These are phyloP conservation scores for Yamadazyma sp. DNA, from an alignment of 805 yeast genomes.

Conservation along the genomic window DNA sequence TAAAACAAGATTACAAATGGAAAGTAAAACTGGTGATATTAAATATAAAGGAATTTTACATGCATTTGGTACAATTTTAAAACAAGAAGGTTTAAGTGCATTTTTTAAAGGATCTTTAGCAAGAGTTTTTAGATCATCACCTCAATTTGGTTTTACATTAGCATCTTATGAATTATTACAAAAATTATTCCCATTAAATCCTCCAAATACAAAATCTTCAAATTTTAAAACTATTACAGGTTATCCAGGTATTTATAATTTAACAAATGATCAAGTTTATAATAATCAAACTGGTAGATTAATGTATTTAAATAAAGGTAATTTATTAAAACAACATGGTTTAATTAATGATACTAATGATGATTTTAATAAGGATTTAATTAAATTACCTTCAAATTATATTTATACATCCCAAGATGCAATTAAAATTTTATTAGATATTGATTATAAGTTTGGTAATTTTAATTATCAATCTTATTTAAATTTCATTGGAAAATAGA, in stretches of 20 bases:
- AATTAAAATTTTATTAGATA: constrained; percentile 57
- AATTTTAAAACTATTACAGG: constrained; percentile 43
- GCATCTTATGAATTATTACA: constrained; percentile 96
- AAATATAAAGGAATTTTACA: constrained; percentile 74
- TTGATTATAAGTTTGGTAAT: constrained; percentile 58
- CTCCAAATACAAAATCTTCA: constrained; percentile 42
- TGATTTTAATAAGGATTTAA: constrained; percentile 35
- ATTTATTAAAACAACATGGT: constrained; percentile 34
- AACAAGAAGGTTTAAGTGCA: constrained; percentile 81
- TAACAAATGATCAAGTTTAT: constrained; percentile 45
- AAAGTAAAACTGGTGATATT: constrained; percentile 71
- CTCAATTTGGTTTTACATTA: constrained; percentile 95
- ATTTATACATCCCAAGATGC: constrained; percentile 59
- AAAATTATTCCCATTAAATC: constrained; percentile 67
- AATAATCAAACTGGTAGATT: constrained; percentile 37
- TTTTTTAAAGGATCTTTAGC: constrained; percentile 97
- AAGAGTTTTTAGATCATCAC: constrained; percentile 90
- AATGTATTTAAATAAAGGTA: constrained; percentile 31
- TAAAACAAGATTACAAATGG: constrained; percentile 90
- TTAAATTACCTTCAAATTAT: constrained; percentile 41
- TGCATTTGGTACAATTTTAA: constrained; percentile 69
- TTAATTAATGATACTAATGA: constrained; percentile 31
- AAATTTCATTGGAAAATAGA: constrained; percentile 21
- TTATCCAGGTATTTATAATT: constrained; percentile 44
- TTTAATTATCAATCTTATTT: constrained; percentile 50